These are phyloP conservation scores for Toxoplasma gondii DNA, from an alignment of 169 alveolate genomes.

Conservation along the genomic window DNA sequence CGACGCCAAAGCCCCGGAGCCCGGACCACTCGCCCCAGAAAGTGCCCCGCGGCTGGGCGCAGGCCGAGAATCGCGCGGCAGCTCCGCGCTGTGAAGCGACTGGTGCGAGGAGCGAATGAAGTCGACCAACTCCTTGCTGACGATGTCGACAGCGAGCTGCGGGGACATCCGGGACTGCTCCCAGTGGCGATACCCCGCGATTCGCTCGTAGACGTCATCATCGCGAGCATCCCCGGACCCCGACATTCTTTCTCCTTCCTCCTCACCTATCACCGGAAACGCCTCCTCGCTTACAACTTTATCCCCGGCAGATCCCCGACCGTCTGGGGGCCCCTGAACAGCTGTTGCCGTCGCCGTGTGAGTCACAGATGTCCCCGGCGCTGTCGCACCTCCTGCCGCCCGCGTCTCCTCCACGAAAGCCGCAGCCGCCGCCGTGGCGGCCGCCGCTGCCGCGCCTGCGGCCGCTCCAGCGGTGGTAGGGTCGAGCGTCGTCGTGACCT, in stretches of 20 bases:
- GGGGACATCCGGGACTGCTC: slow-evolving; percentile 28
- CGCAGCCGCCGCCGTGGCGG: slow-evolving; percentile 36
- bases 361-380: not conserved
- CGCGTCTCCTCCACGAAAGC: slow-evolving; percentile 38
- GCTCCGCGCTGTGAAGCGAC: slow-evolving; percentile 5
- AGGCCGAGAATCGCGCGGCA: not conserved
- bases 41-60: not conserved
- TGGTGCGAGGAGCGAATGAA: slow-evolving; percentile 26
- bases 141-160: slow-evolving; percentile 21
- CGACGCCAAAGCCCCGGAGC: not conserved
- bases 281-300: slow-evolving; percentile 9
- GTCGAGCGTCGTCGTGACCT: slow-evolving; percentile 4
- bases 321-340: not conserved
- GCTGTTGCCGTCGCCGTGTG: slow-evolving; percentile 39
- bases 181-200: slow-evolving; percentile 20
- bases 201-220: not conserved
- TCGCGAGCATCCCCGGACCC: not conserved
- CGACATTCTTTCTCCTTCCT: not conserved
- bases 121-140: not conserved
- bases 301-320: not conserved
- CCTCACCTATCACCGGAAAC: slow-evolving; percentile 1
- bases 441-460: slow-evolving; percentile 41
- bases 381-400: slow-evolving; percentile 37
- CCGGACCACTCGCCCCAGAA: not conserved
- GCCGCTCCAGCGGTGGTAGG: slow-evolving; percentile 33